Base-by-base conservation (phyloP, 2,329 filamentous ascomycete species). In the Ceratocystis huliohia region DNA sequence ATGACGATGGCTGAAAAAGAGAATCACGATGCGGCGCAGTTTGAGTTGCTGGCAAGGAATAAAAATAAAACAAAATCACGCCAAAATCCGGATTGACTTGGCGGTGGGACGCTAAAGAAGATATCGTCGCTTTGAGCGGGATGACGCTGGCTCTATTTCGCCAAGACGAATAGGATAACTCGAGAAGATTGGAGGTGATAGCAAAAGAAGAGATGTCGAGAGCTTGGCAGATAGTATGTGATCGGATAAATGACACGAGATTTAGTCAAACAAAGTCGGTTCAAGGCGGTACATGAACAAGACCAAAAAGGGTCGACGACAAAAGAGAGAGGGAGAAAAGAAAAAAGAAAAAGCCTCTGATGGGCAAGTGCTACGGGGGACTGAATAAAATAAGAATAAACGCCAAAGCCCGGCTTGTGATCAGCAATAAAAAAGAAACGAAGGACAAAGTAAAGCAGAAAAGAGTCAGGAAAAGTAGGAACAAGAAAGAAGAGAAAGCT, bases 191-290 rank as follows among this genome's bases (percentile, higher is more conserved):
- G 17, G 56, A 28, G n/a, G 28, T n/a, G 28, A 17, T 25, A 59
- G 15, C 13, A 56, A 56, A 56, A 56, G 28, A 28, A 28, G 25
- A 20, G 15, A n/a, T 59, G 56, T 59, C 56, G 56, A 59, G 28
- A 20, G 30, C 15, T 15, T 41, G 3, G 28, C n/a, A 5, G 56
- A 59, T 59, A 59, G 30, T n/a, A 33, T 5, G 30, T 20, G 48
- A 53, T 53, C 48, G 25, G 48, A 53, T 59, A 59, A 37, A 59
- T 59, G 56, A 28, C 56, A 17, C 33, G 28, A 59, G 56, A 59
- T 59, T 59, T 25, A 28, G 56, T 59, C 28, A 8, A 59, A 22
- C 3, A 7, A n/a, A 37, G 20, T 7, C 28, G 56, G 56, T 3
- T 33, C 17, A 37, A 59, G 7, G 56, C 28, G 56, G 56, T 15